Percentiles rank a stretch among this genome's conserved stretches.
These are phyloP conservation scores for Claviceps paspali DNA, from an alignment of 2,329 filamentous ascomycete genomes.

Conservation along the genomic window DNA sequence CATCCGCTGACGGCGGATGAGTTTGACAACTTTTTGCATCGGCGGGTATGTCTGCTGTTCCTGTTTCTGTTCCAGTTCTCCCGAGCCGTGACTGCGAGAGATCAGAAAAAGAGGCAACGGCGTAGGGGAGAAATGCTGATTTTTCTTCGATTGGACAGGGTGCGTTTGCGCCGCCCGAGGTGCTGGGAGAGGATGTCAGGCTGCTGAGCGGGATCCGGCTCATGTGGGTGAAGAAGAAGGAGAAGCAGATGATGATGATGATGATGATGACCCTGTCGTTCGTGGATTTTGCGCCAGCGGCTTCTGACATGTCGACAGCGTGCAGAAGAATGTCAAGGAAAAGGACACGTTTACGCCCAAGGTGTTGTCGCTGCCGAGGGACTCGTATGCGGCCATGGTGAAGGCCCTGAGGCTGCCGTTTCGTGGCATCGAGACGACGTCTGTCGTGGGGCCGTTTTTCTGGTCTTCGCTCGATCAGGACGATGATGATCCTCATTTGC, in stretches of 20 bases:
- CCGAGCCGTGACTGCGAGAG: no score
- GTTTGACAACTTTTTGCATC: conserved; percentile 41
- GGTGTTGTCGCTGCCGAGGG: conserved; percentile 35
- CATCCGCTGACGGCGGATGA: conserved; percentile 36
- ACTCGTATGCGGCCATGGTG: conserved; percentile 40
- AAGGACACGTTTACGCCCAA: conserved; percentile 42
- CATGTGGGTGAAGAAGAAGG: no score
- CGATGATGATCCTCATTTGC: conserved; percentile 40
- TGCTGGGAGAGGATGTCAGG: conserved; percentile 25
- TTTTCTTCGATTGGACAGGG: conserved; percentile 23
- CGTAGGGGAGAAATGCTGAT: neutral
- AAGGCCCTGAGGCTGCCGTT: conserved; percentile 36
- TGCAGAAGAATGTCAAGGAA: conserved; percentile 40
- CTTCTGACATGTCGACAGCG: conserved; percentile 19
- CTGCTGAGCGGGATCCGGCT: conserved; percentile 37
- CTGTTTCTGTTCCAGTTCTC: neutral
- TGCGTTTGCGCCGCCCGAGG: conserved; percentile 32
- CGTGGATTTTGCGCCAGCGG: no score
- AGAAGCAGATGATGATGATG: no score
- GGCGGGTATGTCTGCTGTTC: conserved; percentile 27
- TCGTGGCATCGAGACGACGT: conserved; percentile 41
- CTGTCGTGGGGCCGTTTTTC: conserved; percentile 48
- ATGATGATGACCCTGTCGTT: no score
- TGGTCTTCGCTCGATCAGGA: conserved; percentile 43
- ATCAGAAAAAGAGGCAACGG: neutral